A percentile compares a stretch with the other conserved stretches of the same genome.
These are phyloP conservation scores for Tetraselmis striata DNA, from an alignment of 139 green algal species.

Conservation along the genomic window DNA sequence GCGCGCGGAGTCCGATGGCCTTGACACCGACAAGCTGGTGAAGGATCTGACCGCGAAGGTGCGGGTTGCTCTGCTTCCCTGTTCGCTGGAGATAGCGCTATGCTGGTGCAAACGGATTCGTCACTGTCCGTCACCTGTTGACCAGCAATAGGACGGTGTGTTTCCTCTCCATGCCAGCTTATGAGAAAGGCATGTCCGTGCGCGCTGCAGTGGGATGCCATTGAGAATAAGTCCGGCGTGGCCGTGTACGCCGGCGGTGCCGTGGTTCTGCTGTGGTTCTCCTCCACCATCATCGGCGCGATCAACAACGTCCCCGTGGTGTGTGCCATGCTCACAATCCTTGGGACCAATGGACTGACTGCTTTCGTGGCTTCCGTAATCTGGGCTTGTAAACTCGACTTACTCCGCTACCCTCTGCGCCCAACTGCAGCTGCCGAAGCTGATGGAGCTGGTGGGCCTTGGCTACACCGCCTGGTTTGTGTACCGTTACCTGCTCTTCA, in stretches of 20 bases:
- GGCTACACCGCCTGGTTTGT: slow-evolving; percentile 95
- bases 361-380: no score
- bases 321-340: slow-evolving; percentile 9
- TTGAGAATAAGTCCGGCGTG: slow-evolving; percentile 85
- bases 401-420: no score
- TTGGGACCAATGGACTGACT: no score
- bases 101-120: no score
- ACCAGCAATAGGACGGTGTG: no score
- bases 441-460: slow-evolving; percentile 95
- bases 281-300: slow-evolving; percentile 77
- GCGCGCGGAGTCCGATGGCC: slow-evolving; percentile 8
- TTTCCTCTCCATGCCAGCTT: no score
- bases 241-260: slow-evolving; percentile 77
- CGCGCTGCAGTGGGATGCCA: slow-evolving; percentile 81
- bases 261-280: slow-evolving; percentile 83
- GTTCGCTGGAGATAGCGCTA: no score
- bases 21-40: slow-evolving; percentile 50
- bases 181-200: no score
- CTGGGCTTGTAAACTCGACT: no score
- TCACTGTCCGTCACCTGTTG: no score
- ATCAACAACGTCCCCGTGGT: slow-evolving; percentile 92
- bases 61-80: no score
- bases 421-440: slow-evolving; percentile 94
- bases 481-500: slow-evolving; percentile 99
- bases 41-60: slow-evolving; percentile 76